Evolutionary conservation across 495 filamentous ascomycete genomes (phyloP), one percentile per base, ranked within the genome.

Genomic region (Cladorrhinum samala): DNA sequence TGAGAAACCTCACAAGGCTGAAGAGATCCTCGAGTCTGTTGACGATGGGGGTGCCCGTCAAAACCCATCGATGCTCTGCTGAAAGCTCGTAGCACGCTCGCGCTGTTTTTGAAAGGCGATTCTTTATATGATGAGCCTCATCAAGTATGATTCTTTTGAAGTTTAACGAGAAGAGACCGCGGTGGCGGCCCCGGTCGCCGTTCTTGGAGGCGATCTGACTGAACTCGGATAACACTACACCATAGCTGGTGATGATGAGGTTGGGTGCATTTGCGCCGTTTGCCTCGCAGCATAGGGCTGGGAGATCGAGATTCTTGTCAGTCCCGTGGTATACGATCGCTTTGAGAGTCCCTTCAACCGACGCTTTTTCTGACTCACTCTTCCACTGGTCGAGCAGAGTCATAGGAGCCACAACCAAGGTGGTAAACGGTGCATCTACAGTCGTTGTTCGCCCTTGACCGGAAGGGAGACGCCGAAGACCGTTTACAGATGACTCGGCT

Each of bases 21-120:
- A 97, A 98, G n/a, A 98, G 75, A 70, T 98, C 93, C 65, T 98
- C 94, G 2, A 98, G 74, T 11, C 88, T 86, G 64, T 98, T 98
- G 58, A 98, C 92, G 45, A 98, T 98, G 0, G 93, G 93, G 2
- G 93, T 98, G 11, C 93, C 93, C 0, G 94, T 98, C 20, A 98
- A 75, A 20, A 84, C 88, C 93, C 93, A 98, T 52, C 93, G 82
- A 69, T 96, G 93, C 36, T 79, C 78, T 3, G 90, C 88, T 17
- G 77, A 79, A 16, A 98, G 75, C 56, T 93, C 89, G 57, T 92
- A 96, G 67, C 94, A 97, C 13, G 93, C 91, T 65, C 85, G 87
- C 2, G 93, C 88, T 2, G 92, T 92, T 70, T 97, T 98, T 2
- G 81, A 84, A 52, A 80, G 83, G 37, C 91, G 78, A 61, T 96